Percentiles rank a stretch among this genome's conserved stretches.
Conservation (phyloP, 2,329 filamentous ascomycete genomes). For the Mycosphaerella arachidis region DNA sequence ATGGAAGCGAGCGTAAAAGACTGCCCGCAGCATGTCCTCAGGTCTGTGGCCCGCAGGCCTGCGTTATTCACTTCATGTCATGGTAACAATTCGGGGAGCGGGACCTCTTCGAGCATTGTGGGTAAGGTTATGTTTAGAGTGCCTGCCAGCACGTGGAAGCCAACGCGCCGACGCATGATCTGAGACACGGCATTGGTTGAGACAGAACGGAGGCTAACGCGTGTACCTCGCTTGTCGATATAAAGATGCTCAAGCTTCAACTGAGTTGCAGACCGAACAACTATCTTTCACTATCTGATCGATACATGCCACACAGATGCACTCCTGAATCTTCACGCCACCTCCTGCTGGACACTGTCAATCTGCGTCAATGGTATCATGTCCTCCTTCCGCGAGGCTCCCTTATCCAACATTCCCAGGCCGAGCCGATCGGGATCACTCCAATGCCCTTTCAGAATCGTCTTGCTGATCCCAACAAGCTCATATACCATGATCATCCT, state of each 20-base stretch:
- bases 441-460: no score
- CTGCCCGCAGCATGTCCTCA: constrained; percentile 54
- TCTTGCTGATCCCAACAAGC: no score
- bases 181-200: background rate
- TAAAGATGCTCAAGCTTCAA: constrained; percentile 9
- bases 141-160: background rate
- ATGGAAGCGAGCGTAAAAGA: constrained; percentile 65
- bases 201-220: background rate
- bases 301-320: background rate
- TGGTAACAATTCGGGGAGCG: background rate
- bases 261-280: background rate
- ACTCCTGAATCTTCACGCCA: no score
- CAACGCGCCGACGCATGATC: background rate
- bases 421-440: no score
- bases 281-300: background rate
- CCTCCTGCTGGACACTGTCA: no score
- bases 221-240: background rate
- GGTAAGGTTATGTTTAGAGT: constrained; percentile 2
- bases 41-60: background rate
- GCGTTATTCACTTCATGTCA: background rate
- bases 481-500: no score
- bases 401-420: no score
- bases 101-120: background rate
- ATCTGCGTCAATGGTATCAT: no score
- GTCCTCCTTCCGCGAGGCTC: no score